phyloP scores from a whole-genome alignment of 2,329 filamentous ascomycete genomes.

The Ophiostoma quercus region DNA sequence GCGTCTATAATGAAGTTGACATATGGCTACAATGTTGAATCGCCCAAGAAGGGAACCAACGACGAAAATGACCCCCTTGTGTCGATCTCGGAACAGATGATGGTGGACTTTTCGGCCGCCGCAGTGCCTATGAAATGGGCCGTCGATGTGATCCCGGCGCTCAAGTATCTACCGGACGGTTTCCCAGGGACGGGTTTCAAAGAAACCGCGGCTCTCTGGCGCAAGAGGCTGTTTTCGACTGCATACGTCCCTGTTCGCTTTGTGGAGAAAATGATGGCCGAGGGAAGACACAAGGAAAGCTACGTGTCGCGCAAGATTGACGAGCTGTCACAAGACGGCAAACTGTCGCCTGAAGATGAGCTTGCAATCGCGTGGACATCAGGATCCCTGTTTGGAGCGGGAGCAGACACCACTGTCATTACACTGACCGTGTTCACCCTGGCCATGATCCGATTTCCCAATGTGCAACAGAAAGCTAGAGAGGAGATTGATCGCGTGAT shows the following conservation, averaged over 20 bases:
- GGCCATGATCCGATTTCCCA: neutral
- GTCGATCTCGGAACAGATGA: constrained; percentile 2
- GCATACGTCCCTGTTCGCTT: neutral
- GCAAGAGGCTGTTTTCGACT: neutral
- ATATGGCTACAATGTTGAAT: constrained; percentile 6
- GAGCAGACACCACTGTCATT: neutral
- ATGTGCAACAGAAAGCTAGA: neutral
- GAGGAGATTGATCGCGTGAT: neutral
- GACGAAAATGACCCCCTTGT: neutral
- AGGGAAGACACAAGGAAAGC: constrained; percentile 10
- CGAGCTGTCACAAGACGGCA: neutral
- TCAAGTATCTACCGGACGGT: neutral
- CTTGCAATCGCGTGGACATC: neutral
- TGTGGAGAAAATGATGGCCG: constrained; percentile 8
- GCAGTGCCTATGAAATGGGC: constrained; percentile 10
- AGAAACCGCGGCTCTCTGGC: neutral
- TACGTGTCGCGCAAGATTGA: constrained; percentile 14
- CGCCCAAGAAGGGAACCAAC: neutral
- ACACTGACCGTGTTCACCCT: neutral
- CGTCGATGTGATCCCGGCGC: constrained; percentile 7
- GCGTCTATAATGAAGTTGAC: neutral
- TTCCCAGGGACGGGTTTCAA: neutral
- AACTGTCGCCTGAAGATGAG: neutral
- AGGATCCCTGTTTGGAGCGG: neutral
- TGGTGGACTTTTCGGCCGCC: constrained; percentile 9